Conservation (phyloP, 2,329 filamentous ascomycete genomes). For the Aureobasidium sp. region DNA sequence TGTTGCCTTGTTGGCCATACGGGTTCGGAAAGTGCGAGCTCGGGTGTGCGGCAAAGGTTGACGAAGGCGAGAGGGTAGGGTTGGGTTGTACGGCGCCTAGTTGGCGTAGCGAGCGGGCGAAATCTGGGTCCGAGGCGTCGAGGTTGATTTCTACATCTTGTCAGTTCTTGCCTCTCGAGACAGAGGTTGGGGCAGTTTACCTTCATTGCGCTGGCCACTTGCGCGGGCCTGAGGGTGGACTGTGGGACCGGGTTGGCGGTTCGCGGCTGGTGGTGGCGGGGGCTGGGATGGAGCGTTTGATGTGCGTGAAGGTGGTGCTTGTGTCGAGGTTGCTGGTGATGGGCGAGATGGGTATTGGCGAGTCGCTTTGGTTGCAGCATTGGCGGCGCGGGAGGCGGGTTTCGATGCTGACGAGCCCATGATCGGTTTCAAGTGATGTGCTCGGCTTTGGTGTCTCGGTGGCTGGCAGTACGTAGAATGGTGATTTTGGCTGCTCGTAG, state of each 20-base stretch:
- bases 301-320: constrained; percentile 17
- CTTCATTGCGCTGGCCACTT: constrained; percentile 32
- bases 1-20: constrained; percentile 1
- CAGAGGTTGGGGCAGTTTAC: constrained; percentile 23
- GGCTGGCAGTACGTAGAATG: background rate
- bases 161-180: background rate
- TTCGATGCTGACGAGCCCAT: constrained; percentile 58
- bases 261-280: constrained; percentile 23
- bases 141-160: constrained; percentile 47
- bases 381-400: constrained; percentile 33
- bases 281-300: constrained; percentile 21
- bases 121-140: constrained; percentile 57
- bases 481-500: background rate
- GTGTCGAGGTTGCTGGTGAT: constrained; percentile 24
- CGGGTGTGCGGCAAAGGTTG: constrained; percentile 40
- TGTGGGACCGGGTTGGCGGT: constrained; percentile 33
- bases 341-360: constrained; percentile 50
- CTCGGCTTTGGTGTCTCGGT: background rate
- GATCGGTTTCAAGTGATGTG: background rate
- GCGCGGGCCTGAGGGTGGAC: constrained; percentile 36
- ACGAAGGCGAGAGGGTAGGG: constrained; percentile 50
- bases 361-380: constrained; percentile 42
- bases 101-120: constrained; percentile 70
- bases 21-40: constrained; percentile 26
- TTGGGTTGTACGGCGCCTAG: constrained; percentile 54